These are phyloP conservation scores for Beauveria asiatica DNA, from an alignment of 2,329 filamentous ascomycete genomes.

Conservation along the genomic window DNA sequence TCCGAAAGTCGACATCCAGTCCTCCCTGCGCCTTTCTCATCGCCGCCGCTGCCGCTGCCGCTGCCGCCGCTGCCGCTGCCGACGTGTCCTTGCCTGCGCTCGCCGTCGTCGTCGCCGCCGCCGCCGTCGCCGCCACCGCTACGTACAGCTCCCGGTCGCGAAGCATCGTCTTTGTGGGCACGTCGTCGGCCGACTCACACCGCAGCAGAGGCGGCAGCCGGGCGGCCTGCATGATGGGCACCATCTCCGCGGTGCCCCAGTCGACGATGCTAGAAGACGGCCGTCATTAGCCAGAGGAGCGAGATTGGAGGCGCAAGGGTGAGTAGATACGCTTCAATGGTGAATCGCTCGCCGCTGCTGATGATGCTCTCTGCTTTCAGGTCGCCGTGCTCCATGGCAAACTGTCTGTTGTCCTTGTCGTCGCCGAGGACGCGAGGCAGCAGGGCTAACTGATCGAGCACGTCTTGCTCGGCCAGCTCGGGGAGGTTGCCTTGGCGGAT, in stretches of 20 bases:
- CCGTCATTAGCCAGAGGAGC: neutral
- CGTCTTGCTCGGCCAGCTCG: neutral
- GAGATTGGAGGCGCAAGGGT: neutral
- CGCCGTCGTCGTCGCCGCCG: neutral
- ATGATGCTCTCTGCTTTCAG: neutral
- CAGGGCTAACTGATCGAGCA: neutral
- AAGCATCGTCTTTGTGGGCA: neutral
- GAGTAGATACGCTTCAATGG: neutral
- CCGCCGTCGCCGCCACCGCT: neutral
- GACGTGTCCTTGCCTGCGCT: neutral
- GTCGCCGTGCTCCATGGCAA: neutral
- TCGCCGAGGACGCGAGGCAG: neutral
- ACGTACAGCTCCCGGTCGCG: neutral
- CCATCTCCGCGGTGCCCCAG: constrained; percentile 1
- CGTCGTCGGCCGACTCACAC: neutral
- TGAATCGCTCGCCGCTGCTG: neutral
- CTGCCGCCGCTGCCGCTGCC: neutral
- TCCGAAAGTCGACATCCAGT: neutral
- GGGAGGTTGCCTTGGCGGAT: neutral
- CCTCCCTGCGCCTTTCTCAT: neutral
- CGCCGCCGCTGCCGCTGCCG: neutral
- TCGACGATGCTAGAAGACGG: neutral
- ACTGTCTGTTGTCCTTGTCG: neutral
- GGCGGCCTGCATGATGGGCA: neutral
- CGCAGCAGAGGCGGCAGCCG: neutral